Conservation (phyloP, 768 basidiomycete species). For the Pisolithus microcarpus region DNA sequence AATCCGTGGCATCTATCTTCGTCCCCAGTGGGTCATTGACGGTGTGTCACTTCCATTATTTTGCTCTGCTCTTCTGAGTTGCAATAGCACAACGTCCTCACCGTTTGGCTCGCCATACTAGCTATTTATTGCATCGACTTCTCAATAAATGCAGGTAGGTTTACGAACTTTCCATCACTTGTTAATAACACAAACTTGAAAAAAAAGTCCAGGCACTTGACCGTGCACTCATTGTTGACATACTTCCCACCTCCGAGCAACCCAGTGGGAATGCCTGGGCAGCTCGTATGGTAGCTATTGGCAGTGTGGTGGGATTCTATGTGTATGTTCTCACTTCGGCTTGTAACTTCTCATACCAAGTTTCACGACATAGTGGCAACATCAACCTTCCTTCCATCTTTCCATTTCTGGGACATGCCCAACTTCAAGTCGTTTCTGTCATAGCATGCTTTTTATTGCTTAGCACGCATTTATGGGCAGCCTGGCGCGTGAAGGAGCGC, state of each 20-base stretch:
- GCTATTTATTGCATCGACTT: conserved; percentile 68
- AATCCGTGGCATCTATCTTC: conserved; percentile 52
- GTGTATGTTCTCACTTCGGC: conserved; percentile 38
- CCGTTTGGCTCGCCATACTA: conserved; percentile 70
- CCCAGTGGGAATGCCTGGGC: conserved; percentile 93
- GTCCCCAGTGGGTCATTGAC: conserved; percentile 26
- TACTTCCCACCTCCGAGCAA: conserved; percentile 64
- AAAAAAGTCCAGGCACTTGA: conserved; percentile 76
- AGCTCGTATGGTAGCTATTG: conserved; percentile 83
- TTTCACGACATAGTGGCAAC: conserved; percentile 50
- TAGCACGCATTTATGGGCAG: conserved; percentile 55
- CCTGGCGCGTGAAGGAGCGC: conserved; percentile 61
- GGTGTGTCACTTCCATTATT: conserved; percentile 19
- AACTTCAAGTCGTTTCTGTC: conserved; percentile 76
- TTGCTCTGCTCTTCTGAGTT: neutral
- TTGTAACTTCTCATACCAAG: neutral
- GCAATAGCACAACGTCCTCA: conserved; percentile 53
- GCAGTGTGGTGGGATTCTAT: conserved; percentile 82
- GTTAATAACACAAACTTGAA: neutral
- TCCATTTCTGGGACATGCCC: conserved; percentile 70
- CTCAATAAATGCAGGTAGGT: conserved; percentile 46
- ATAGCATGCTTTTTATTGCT: conserved; percentile 66
- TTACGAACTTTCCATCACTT: neutral
- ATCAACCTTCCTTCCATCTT: conserved; percentile 63
- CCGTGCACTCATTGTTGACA: conserved; percentile 86